Evolutionary conservation across 257 asterid genomes (phyloP), one percentile per base, ranked within the genome.

Genomic region (Rubia yunnanensis): DNA sequence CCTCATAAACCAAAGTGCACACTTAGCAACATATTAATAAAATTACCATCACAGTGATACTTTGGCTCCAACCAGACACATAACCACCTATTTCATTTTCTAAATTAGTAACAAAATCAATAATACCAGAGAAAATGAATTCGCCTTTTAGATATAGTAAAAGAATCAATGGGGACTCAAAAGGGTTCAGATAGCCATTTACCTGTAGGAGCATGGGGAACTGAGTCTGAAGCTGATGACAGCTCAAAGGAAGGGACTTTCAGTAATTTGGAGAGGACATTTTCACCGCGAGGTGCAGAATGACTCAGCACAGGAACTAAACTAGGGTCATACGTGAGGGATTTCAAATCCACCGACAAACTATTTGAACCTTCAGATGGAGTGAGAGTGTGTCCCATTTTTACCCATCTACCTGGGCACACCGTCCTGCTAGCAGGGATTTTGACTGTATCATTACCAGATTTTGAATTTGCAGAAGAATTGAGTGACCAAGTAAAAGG

Each of bases 401-500:
- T 92, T 32, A 75, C 81, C 99, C 99, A 92, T 76, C 86, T 83
- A 62, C 95, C 96, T 53, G 76, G 89, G 81, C 99, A 92, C 63
- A 72, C 48, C 59, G 85, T 70, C 76, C 88, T 87, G 75, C 69
- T 77, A 58, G 86, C 66, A 68, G 96, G 73, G 66, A 81, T 67
- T 72, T 88, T 92, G 38, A 72, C 77, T 26, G 97, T 77, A 75
- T 92, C 99, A 38, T 86, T 72, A 66, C 83, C 84, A 71, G 78
- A 76, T 82, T 86, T 92, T 58, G 65, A 78, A 71, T 87, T 81
- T 60, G 90, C 95, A 27, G 88, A 76, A 65, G 82, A 80, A 49
- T 87, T 72, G 66, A 85, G 85, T 18, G 99, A 92, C 97, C 99
- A 92, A 59, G 95, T 77, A 76, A 92, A 92, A 74, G 97, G 94